Evolutionary conservation across 2,329 filamentous ascomycete species (phyloP).

Genomic region (Ophiostoma montium): DNA sequence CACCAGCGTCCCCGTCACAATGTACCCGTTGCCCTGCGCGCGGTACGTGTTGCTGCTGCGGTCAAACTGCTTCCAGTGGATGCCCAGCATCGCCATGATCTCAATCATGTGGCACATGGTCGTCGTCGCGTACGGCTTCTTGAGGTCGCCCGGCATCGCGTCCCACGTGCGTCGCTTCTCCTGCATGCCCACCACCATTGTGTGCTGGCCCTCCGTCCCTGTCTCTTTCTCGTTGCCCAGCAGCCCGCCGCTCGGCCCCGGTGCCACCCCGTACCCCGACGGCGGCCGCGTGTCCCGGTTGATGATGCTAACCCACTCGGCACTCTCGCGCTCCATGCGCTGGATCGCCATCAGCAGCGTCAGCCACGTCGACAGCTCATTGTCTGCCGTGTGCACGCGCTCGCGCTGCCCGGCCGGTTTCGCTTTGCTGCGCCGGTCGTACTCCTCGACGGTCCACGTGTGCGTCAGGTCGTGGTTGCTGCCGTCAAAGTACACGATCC

Average conservation of each 20-base stretch:
- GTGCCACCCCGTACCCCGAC: too few relatives aligned
- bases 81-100: constrained; percentile 36
- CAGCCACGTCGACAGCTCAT: constrained; percentile 40
- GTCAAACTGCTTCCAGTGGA: constrained; percentile 46
- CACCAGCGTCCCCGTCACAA: constrained; percentile 31
- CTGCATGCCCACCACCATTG: constrained; percentile 29
- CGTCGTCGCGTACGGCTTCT: constrained; percentile 37
- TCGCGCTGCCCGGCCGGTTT: constrained; percentile 9
- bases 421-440: background rate
- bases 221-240: too few relatives aligned
- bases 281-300: too few relatives aligned
- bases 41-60: constrained; percentile 36
- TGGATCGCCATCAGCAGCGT: constrained; percentile 35
- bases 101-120: constrained; percentile 41
- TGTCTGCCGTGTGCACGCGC: constrained; percentile 38
- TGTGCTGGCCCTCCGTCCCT: too few relatives aligned
- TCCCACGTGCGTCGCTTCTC: constrained; percentile 33
- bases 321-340: constrained; percentile 32
- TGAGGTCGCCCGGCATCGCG: constrained; percentile 32
- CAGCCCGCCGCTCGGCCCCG: too few relatives aligned
- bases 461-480: constrained; percentile 19
- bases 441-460: constrained; percentile 13
- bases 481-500: constrained; percentile 27
- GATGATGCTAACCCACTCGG: constrained; percentile 28
- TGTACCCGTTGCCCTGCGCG: constrained; percentile 32